These are phyloP conservation scores for Hawksworthiomyces lignivorus DNA, from an alignment of 2,329 filamentous ascomycete species.

Conservation along the genomic window DNA sequence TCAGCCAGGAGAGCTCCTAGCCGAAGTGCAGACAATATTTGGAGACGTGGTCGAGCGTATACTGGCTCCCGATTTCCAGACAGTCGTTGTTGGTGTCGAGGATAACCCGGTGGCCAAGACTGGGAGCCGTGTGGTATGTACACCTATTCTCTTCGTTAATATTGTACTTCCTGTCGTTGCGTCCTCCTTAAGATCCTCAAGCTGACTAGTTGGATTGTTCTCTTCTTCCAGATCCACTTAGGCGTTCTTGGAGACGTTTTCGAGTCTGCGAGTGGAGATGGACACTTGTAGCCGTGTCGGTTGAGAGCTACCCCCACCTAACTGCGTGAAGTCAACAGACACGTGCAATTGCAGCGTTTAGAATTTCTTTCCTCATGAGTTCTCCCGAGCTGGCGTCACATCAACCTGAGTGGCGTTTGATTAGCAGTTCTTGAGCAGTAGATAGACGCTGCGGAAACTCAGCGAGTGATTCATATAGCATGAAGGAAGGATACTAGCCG, in stretches of 20 bases:
- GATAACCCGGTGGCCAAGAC: conserved; percentile 3
- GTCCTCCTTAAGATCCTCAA: neutral
- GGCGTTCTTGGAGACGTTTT: neutral
- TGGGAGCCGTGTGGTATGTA: neutral
- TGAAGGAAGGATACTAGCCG: no score
- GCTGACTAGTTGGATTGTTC: neutral
- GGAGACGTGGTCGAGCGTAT: conserved; percentile 2
- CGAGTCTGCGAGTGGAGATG: neutral
- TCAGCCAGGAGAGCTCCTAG: neutral
- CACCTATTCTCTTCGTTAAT: no score
- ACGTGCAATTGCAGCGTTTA: no score
- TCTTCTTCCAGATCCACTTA: neutral
- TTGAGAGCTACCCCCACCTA: no score
- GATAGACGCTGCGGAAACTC: no score
- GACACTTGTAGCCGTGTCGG: conserved; percentile 1
- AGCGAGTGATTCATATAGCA: no score
- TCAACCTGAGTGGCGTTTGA: no score
- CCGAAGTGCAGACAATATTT: conserved; percentile 3
- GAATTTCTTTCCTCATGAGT: no score
- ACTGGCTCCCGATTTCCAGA: neutral
- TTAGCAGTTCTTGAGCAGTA: no score
- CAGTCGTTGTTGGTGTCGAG: conserved; percentile 1
- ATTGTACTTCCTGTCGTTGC: no score
- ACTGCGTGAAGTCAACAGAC: no score
- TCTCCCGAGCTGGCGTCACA: no score